Evolutionary conservation across 2,329 filamentous ascomycete species (phyloP).

Genomic region (Lithohypha guttulata): DNA sequence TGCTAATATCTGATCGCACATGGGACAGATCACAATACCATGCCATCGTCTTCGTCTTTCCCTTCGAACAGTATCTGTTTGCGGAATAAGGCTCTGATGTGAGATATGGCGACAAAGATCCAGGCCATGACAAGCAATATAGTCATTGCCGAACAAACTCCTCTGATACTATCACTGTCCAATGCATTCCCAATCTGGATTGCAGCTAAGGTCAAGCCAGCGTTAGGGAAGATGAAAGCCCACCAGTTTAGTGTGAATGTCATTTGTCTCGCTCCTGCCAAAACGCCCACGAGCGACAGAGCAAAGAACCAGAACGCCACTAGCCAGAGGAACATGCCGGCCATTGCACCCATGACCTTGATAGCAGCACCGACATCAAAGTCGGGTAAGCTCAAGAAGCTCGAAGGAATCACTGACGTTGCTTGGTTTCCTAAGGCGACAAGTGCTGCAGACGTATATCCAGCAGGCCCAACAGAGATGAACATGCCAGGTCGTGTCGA

Average conservation of each 20-base stretch:
- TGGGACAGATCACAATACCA: no score
- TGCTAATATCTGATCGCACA: no score
- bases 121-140: conserved; percentile 46
- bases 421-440: conserved; percentile 9
- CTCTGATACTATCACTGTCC: conserved; percentile 41
- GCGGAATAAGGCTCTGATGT: conserved; percentile 40
- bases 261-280: conserved; percentile 28
- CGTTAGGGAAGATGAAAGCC: conserved; percentile 57
- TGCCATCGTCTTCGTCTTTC: conserved; percentile 53
- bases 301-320: conserved; percentile 14
- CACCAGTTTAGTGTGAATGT: conserved; percentile 46
- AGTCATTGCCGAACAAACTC: conserved; percentile 47
- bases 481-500: conserved; percentile 60
- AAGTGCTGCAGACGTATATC: conserved; percentile 9
- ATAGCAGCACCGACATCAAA: conserved; percentile 8
- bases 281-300: conserved; percentile 6
- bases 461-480: conserved; percentile 58
- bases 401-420: conserved; percentile 3
- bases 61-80: conserved; percentile 48
- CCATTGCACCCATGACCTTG: conserved; percentile 3
- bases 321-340: conserved; percentile 11
- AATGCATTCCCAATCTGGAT: conserved; percentile 46
- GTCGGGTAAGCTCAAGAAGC: conserved; percentile 8
- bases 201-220: conserved; percentile 49
- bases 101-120: conserved; percentile 40